Conservation (phyloP, 129 eudicot genomes). For the Chrysanthemum seticuspe region DNA sequence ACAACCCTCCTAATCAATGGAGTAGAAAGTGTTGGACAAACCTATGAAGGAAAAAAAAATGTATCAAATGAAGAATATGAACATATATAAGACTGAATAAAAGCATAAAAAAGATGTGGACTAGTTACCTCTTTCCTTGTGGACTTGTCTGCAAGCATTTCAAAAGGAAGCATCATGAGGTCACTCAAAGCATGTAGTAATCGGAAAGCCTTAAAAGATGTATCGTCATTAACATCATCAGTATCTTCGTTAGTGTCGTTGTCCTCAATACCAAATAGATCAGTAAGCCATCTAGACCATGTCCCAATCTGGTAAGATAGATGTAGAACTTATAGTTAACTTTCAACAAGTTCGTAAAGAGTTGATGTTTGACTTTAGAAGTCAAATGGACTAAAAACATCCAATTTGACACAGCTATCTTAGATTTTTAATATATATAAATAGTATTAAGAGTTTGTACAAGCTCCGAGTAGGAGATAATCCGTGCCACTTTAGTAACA, state of each 20-base stretch:
- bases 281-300: conserved; percentile 95
- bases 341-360: background rate
- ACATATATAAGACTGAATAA: conserved; percentile 5
- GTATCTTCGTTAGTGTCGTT: conserved; percentile 45
- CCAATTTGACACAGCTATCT: background rate
- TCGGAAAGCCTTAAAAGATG: conserved; percentile 72
- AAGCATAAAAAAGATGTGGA: background rate
- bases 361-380: conserved; percentile 1
- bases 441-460: background rate
- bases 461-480: background rate
- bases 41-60: conserved; percentile 35
- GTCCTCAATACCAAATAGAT: conserved; percentile 76
- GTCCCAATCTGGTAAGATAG: conserved; percentile 58
- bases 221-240: conserved; percentile 33
- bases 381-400: conserved; percentile 1
- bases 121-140: conserved; percentile 76
- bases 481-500: background rate
- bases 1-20: conserved; percentile 53
- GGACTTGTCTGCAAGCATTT: conserved; percentile 76
- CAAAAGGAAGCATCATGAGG: conserved; percentile 97
- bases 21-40: conserved; percentile 69
- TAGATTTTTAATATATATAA: background rate
- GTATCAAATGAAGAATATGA: background rate
- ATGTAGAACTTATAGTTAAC: conserved; percentile 4
- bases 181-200: conserved; percentile 91